Conservation (phyloP, 306 rosid species). For the Betula pendula region DNA sequence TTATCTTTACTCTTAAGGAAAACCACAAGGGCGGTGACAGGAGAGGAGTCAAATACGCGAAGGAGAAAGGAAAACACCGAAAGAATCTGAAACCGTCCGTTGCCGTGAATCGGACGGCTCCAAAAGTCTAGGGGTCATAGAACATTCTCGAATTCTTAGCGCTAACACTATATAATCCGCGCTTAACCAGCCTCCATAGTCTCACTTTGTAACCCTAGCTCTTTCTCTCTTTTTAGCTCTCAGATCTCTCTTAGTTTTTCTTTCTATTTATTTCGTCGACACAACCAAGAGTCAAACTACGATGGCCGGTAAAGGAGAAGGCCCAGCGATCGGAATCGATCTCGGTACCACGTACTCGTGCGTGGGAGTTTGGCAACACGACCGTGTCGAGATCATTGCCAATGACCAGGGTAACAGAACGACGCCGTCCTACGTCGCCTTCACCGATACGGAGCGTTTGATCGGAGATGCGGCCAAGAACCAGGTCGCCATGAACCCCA, state of each 20-base stretch:
- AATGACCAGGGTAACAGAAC: constrained; percentile 75
- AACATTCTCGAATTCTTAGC: constrained; percentile 52
- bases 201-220: not conserved
- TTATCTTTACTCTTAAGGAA: no score
- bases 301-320: constrained; percentile 75
- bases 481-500: constrained; percentile 66
- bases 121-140: constrained; percentile 14
- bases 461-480: constrained; percentile 72
- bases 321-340: constrained; percentile 73
- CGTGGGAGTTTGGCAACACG: constrained; percentile 70
- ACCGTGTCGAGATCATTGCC: constrained; percentile 69
- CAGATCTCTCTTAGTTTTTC: not conserved
- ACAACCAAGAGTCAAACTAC: not conserved
- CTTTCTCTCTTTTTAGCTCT: not conserved
- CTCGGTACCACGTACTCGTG: constrained; percentile 71
- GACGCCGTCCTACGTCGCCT: constrained; percentile 64
- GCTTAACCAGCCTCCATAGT: accelerated
- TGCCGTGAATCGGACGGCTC: constrained; percentile 24
- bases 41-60: not conserved
- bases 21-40: not conserved
- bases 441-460: constrained; percentile 59
- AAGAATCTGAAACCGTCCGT: not conserved
- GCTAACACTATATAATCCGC: constrained; percentile 32
- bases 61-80: not conserved
- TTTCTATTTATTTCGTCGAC: not conserved